A percentile compares a stretch with the other conserved stretches of the same genome.
Conservation (phyloP, 164 flowering plant genomes). For the Aristolochia californica region DNA sequence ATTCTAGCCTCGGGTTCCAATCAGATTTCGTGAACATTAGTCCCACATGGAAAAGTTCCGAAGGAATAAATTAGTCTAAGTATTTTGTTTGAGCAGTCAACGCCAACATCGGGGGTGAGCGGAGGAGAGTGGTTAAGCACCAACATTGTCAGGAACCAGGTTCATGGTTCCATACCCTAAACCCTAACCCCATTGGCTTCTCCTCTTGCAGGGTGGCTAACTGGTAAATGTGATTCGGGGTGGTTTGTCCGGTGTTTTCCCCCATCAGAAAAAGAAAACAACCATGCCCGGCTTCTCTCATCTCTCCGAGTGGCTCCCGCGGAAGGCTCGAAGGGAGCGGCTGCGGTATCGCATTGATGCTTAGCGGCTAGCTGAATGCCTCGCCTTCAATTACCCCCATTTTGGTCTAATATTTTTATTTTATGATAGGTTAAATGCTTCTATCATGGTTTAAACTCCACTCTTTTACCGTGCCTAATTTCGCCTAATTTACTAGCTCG, state of each 20-base stretch:
- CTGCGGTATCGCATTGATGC: not conserved
- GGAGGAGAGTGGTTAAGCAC: not conserved
- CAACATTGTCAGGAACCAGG: not conserved
- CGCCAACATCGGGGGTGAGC: not conserved
- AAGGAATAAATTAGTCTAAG: too few relatives aligned
- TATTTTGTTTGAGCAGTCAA: too few relatives aligned
- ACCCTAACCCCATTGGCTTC: slow-evolving; percentile 5
- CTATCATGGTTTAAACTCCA: too few relatives aligned
- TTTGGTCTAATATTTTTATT: not conserved
- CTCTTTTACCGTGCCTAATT: too few relatives aligned
- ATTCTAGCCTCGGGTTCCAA: too few relatives aligned
- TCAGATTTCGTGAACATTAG: too few relatives aligned
- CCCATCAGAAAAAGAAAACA: not conserved
- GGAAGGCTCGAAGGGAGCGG: not conserved
- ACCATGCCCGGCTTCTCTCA: not conserved
- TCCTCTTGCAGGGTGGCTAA: too few relatives aligned
- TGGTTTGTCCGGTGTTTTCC: slow-evolving; percentile 4
- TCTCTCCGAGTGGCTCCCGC: not conserved
- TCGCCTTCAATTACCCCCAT: not conserved
- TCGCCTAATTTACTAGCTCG: too few relatives aligned
- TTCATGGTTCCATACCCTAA: not conserved
- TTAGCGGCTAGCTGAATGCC: not conserved
- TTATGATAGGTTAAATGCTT: too few relatives aligned
- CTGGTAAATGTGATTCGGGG: not conserved
- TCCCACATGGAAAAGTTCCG: too few relatives aligned